Evolutionary conservation across 129 eudicot genomes (phyloP).

Genomic region (Lactuca sativa): DNA sequence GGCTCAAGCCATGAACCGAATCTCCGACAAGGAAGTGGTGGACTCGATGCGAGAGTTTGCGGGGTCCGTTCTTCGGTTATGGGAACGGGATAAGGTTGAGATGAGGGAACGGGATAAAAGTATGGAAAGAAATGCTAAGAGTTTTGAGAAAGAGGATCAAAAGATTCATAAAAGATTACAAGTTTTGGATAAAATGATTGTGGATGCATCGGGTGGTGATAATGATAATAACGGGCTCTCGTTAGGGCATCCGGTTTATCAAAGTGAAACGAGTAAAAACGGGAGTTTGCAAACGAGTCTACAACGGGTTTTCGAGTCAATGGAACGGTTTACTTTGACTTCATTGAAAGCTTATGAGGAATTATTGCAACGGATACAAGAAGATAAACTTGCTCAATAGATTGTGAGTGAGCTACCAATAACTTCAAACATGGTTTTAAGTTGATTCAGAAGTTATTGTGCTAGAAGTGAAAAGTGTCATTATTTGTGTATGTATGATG

Average conservation of each 20-base stretch:
- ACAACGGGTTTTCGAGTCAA: conserved; percentile 70
- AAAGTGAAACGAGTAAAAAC: conserved; percentile 80
- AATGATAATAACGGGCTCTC: conserved; percentile 36
- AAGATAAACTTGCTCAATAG: conserved; percentile 56
- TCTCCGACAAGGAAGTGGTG: conserved; percentile 84
- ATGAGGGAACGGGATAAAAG: conserved; percentile 60
- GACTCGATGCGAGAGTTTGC: conserved; percentile 74
- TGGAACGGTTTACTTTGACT: conserved; percentile 64
- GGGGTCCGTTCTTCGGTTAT: conserved; percentile 59
- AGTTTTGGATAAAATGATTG: conserved; percentile 74
- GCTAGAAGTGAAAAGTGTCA: background rate
- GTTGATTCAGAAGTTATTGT: background rate
- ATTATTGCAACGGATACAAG: conserved; percentile 66
- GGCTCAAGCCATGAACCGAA: conserved; percentile 72
- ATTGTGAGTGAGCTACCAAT: no score
- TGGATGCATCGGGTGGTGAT: conserved; percentile 39
- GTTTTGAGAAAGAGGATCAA: conserved; percentile 76
- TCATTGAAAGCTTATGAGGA: conserved; percentile 82
- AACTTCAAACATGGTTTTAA: no score
- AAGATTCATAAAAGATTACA: conserved; percentile 82
- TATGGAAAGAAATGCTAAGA: conserved; percentile 55
- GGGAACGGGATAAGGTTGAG: conserved; percentile 82
- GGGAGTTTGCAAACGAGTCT: conserved; percentile 71
- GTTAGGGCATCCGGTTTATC: conserved; percentile 64
- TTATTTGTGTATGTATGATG: background rate